phyloP scores from a whole-genome alignment of 345 rosid genomes.

The Linum trigynum region DNA sequence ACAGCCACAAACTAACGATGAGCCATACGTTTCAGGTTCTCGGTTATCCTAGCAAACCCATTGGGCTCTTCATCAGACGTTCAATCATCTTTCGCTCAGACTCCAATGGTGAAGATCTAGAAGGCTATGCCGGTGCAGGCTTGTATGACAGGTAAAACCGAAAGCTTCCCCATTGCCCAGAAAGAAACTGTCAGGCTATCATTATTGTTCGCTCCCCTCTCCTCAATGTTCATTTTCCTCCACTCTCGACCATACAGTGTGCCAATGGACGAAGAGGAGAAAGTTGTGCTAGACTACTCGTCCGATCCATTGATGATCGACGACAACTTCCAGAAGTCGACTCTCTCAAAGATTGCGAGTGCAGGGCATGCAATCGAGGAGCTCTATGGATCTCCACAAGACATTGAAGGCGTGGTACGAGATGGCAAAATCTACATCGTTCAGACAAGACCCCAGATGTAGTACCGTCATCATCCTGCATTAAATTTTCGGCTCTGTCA shows the following conservation, averaged over 20 bases:
- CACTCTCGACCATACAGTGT: conserved; percentile 39
- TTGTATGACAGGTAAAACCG: conserved; percentile 83
- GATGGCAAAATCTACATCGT: conserved; percentile 86
- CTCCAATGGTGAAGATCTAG: conserved; percentile 96
- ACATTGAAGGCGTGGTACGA: conserved; percentile 87
- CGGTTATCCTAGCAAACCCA: conserved; percentile 97
- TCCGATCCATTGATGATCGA: conserved; percentile 62
- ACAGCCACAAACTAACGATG: conserved; percentile 11
- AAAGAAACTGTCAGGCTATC: background rate
- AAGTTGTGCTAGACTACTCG: conserved; percentile 68
- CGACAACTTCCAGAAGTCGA: conserved; percentile 46
- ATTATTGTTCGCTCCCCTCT: too few relatives aligned
- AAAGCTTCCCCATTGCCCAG: conserved; percentile 1
- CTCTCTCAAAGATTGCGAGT: conserved; percentile 65
- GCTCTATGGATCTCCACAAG: conserved; percentile 80
- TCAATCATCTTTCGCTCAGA: conserved; percentile 93
- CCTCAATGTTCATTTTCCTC: background rate
- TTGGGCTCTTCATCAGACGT: conserved; percentile 79
- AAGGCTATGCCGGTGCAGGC: conserved; percentile 99
- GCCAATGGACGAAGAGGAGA: conserved; percentile 91
- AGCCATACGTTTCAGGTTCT: conserved; percentile 39
- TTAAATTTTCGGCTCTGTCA: too few relatives aligned
- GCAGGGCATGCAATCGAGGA: conserved; percentile 81
- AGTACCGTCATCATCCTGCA: conserved; percentile 10
- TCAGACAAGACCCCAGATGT: conserved; percentile 96